Evolutionary conservation across 2,329 filamentous ascomycete genomes (phyloP), one percentile per base, ranked within the genome.

Genomic region (Epichloe hybrida): DNA sequence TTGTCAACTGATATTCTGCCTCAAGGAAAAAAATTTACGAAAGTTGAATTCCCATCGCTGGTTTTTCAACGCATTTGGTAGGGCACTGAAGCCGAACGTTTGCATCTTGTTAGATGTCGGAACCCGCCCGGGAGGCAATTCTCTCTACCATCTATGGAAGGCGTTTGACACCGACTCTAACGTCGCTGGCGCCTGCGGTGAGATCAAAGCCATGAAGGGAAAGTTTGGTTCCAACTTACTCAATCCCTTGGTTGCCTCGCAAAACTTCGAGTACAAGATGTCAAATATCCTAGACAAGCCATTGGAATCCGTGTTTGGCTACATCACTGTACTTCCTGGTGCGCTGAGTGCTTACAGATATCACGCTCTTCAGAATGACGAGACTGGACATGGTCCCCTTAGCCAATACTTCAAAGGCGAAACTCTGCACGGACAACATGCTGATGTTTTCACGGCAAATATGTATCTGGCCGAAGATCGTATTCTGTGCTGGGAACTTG

Each of bases 231-330:
- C 81, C 4, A 88, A 91, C 55, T 75, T 98, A 15, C 72, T 98
- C 43, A 98, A 98, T 61, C 93, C 93, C 0, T 75, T 98, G 5
- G 91, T 98, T 15, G 93, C 93, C 0, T 95, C 89, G 44, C 93
- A 98, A 62, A 98, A 98, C 65, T 98, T 98, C 58, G 93, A 98
- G 72, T 98, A 98, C 74, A 98, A 98, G 69, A 96, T 98, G 88
- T 95, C 89, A 40, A 98, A 98, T 61, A 98, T 98, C 61, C 75
- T 98, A 27, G 93, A 98, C 66, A 98, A 98, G 67, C 93, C 93
- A 0, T 73, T 98, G 2, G 93, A 98, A 66, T 95, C 88, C 0
- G 91, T 95, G 0, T 98, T 98, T 65, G 93, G 93, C 2, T 98
- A 97, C 64, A 98, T 98, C 59, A 97, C 91, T 5, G 93, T 98